phyloP scores from a whole-genome alignment of 179 eudicot species.

The Spinacia oleracea region DNA sequence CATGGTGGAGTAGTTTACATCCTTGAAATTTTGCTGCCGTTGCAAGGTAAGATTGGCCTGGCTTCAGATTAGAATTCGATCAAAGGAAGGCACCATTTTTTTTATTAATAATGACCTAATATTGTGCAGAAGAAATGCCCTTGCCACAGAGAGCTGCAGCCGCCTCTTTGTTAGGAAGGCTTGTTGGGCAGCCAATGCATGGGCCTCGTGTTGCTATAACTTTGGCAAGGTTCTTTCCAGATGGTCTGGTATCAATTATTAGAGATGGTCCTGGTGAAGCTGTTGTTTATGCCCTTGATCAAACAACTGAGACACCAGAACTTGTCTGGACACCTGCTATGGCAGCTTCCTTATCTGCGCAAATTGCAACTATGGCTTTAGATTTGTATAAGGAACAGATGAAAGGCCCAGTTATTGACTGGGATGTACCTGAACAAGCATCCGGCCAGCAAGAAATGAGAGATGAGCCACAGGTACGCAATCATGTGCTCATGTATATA shows the following conservation, averaged over 20 bases:
- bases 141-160: conserved; percentile 96
- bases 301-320: conserved; percentile 98
- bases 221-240: conserved; percentile 91
- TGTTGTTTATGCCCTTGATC: conserved; percentile 83
- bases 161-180: conserved; percentile 92
- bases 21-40: conserved; percentile 84
- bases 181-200: conserved; percentile 98
- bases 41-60: conserved; percentile 55
- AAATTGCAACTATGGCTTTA: conserved; percentile 92
- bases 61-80: conserved; percentile 6
- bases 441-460: conserved; percentile 93
- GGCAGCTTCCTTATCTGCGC: conserved; percentile 97
- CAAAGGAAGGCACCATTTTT: conserved; percentile 4
- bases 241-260: conserved; percentile 86
- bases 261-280: conserved; percentile 99
- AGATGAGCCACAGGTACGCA: conserved; percentile 96
- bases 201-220: conserved; percentile 99
- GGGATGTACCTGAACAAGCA: conserved; percentile 98
- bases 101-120: conserved; percentile 7
- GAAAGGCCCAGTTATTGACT: conserved; percentile 93
- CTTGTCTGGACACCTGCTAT: conserved; percentile 99
- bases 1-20: conserved; percentile 99
- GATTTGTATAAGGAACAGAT: conserved; percentile 89
- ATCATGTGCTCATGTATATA: background rate
- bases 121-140: conserved; percentile 78